phyloP scores from a whole-genome alignment of 305 asterid species.

The Stenogyne calaminthoides region DNA sequence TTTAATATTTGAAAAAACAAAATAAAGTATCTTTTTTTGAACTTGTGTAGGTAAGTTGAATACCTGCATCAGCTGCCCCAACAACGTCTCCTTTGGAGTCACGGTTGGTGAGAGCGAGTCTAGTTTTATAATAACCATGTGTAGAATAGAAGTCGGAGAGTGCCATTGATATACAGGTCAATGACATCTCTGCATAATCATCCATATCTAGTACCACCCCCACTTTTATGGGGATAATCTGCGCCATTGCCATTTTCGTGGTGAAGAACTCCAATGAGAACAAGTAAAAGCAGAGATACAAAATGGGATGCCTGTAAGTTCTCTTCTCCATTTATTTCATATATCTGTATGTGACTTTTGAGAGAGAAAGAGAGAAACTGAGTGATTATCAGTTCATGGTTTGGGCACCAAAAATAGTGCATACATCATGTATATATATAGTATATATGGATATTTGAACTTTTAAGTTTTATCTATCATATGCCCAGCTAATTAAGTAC shows the following conservation, averaged over 20 bases:
- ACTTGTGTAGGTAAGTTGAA: background rate
- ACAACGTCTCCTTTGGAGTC: constrained; percentile 43
- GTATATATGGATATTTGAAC: background rate
- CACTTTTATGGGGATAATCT: constrained; percentile 27
- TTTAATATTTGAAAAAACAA: background rate
- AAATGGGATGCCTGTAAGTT: background rate
- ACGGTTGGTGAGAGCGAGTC: constrained; percentile 37
- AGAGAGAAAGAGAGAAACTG: constrained; percentile 12
- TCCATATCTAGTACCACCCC: constrained; percentile 46
- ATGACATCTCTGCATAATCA: constrained; percentile 35
- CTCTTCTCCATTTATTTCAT: constrained; percentile 20
- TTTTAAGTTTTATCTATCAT: background rate
- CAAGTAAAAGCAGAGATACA: background rate
- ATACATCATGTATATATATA: background rate
- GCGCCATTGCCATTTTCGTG: constrained; percentile 25
- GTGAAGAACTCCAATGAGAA: background rate
- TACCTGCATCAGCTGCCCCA: constrained; percentile 57
- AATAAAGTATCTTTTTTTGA: background rate
- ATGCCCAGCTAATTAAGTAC: background rate
- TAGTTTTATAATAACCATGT: constrained; percentile 36
- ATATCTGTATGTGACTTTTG: background rate
- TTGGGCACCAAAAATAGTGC: background rate
- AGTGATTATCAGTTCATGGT: background rate
- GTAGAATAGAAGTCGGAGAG: constrained; percentile 44
- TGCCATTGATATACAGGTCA: constrained; percentile 48